Evolutionary conservation across 1,284 basidiomycete genomes (phyloP).

Genomic region (Fomitopsis betulina): DNA sequence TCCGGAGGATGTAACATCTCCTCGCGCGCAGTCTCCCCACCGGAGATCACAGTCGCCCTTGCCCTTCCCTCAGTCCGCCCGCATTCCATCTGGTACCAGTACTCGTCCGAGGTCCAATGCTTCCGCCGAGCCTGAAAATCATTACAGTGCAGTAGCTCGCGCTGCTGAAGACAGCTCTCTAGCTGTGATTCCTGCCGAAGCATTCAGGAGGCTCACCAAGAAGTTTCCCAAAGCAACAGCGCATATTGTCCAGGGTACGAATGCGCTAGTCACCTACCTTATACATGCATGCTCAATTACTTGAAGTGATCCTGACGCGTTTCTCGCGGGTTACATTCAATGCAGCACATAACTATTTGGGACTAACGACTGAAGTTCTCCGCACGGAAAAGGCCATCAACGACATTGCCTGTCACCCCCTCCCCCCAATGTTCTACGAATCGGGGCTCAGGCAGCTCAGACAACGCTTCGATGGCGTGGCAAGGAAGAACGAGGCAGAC

Average conservation of each 20-base stretch:
- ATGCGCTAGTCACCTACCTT: background rate
- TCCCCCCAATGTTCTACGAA: slow-evolving; percentile 90
- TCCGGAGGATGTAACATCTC: slow-evolving; percentile 32
- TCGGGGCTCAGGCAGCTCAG: slow-evolving; percentile 89
- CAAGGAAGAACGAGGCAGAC: slow-evolving; percentile 38
- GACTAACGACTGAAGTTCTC: slow-evolving; percentile 92
- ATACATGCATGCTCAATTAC: background rate
- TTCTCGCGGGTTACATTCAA: slow-evolving; percentile 97
- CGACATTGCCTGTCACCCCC: slow-evolving; percentile 91
- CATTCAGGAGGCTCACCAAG: slow-evolving; percentile 88
- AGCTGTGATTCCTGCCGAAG: slow-evolving; percentile 98
- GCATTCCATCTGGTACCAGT: slow-evolving; percentile 6
- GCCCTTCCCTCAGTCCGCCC: slow-evolving; percentile 11
- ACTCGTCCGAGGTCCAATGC: slow-evolving; percentile 9
- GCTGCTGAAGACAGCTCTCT: slow-evolving; percentile 93
- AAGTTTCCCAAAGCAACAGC: slow-evolving; percentile 97
- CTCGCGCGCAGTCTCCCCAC: slow-evolving; percentile 18
- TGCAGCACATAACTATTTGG: slow-evolving; percentile 94
- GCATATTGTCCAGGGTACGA: slow-evolving; percentile 89
- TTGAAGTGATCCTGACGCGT: slow-evolving; percentile 84
- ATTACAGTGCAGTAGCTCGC: slow-evolving; percentile 76
- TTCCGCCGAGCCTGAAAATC: slow-evolving; percentile 23
- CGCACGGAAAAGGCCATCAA: slow-evolving; percentile 97
- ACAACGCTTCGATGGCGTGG: slow-evolving; percentile 71
- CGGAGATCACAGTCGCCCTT: slow-evolving; percentile 12